Evolutionary conservation across 768 basidiomycete species (phyloP).

Genomic region (Boletus rufocinnamomeus): DNA sequence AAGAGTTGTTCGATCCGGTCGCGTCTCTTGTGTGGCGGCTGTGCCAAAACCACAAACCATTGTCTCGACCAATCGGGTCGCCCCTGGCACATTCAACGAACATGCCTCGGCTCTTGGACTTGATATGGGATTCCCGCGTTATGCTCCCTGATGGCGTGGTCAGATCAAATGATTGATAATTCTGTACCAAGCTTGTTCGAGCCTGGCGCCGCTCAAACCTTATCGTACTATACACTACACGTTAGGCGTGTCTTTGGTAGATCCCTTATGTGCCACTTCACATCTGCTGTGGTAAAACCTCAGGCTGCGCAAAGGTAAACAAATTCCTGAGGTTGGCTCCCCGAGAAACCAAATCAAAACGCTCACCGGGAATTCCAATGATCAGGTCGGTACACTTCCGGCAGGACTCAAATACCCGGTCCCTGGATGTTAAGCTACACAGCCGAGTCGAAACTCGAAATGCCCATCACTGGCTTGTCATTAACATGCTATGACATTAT

Average conservation of each 20-base stretch:
- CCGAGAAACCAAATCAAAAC: too few species aligned
- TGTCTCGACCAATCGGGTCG: background rate
- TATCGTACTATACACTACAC: background rate
- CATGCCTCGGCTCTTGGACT: too few species aligned
- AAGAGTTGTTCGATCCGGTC: background rate
- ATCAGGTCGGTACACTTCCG: background rate
- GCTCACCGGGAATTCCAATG: too few species aligned
- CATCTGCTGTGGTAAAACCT: background rate
- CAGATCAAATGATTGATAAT: background rate
- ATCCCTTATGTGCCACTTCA: too few species aligned
- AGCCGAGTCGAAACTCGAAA: too few species aligned
- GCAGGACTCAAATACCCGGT: background rate
- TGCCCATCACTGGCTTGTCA: too few species aligned
- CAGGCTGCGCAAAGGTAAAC: background rate
- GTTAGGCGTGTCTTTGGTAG: background rate
- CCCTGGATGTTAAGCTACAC: background rate
- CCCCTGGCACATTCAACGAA: background rate
- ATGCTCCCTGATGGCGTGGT: too few species aligned
- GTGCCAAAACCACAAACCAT: background rate
- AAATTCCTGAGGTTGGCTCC: too few species aligned
- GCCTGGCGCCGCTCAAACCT: background rate
- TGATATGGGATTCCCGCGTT: background rate
- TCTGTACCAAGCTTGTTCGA: background rate
- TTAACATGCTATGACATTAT: too few species aligned
- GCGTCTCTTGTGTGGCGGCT: background rate